These are phyloP conservation scores for Colletotrichum sp. DNA, from an alignment of 2,329 filamentous ascomycete species.

Conservation along the genomic window DNA sequence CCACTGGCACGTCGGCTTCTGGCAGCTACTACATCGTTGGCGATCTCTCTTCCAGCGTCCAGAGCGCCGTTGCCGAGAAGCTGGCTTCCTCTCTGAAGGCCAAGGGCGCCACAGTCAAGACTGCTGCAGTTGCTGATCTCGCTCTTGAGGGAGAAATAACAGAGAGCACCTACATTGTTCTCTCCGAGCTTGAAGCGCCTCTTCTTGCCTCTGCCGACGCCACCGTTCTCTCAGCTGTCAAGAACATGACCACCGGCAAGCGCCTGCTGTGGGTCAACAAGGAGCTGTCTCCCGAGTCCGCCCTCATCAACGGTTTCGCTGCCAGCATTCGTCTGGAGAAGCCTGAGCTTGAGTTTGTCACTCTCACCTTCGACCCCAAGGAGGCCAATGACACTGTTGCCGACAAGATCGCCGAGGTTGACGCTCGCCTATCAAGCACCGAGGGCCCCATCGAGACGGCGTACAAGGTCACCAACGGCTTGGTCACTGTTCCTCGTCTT, in stretches of 20 bases:
- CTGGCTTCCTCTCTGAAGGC: neutral
- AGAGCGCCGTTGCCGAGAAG: neutral
- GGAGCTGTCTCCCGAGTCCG: neutral
- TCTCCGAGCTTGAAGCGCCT: neutral
- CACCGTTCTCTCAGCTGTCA: neutral
- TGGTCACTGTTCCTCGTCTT: slow-evolving; percentile 9
- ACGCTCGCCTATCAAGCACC: neutral
- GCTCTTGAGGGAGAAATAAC: neutral
- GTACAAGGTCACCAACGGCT: neutral
- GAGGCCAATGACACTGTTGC: neutral
- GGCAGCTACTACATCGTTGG: neutral
- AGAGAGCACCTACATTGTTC: neutral
- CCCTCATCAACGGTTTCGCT: slow-evolving; percentile 7
- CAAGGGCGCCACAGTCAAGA: neutral
- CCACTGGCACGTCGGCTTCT: neutral
- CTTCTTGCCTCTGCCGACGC: neutral
- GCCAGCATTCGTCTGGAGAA: neutral
- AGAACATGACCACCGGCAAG: neutral
- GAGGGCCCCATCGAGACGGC: neutral
- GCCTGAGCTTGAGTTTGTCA: neutral
- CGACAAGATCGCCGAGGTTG: neutral
- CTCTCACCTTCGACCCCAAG: neutral
- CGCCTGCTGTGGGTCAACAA: slow-evolving; percentile 5
- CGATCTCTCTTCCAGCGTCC: neutral
- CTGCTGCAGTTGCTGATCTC: neutral